These are phyloP conservation scores for Quercus wislizeni DNA, from an alignment of 306 rosid species.

Conservation along the genomic window DNA sequence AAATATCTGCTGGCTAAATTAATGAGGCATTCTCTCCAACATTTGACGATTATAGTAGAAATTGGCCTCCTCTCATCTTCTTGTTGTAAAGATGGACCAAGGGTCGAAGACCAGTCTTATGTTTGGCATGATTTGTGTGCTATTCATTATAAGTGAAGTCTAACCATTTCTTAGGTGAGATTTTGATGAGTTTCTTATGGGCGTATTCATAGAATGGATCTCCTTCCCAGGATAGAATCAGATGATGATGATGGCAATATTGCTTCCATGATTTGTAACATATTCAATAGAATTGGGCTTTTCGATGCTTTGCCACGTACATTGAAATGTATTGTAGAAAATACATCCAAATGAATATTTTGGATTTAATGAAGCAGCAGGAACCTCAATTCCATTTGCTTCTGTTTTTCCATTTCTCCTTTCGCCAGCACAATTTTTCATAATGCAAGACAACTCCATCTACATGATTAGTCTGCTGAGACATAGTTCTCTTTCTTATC, in stretches of 20 bases:
- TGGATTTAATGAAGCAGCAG: conserved; percentile 17
- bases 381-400: conserved; percentile 16
- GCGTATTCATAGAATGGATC: conserved; percentile 18
- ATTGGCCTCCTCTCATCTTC: conserved; percentile 19
- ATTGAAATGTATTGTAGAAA: conserved; percentile 25
- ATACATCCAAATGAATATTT: conserved; percentile 16
- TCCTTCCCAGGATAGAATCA: conserved; percentile 24
- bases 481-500: background rate
- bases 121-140: conserved; percentile 31
- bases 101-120: conserved; percentile 24
- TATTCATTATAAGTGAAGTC: conserved; percentile 29
- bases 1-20: conserved; percentile 40
- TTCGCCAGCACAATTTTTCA: background rate
- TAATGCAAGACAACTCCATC: background rate
- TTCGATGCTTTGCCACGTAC: conserved; percentile 22
- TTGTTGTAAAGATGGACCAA: conserved; percentile 29
- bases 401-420: background rate
- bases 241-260: conserved; percentile 26
- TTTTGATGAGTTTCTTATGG: conserved; percentile 23
- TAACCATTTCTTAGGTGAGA: conserved; percentile 26
- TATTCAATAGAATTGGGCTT: conserved; percentile 24
- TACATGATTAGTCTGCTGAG: background rate
- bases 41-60: conserved; percentile 23
- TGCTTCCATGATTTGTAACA: conserved; percentile 29
- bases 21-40: conserved; percentile 29